Percentiles rank a stretch among this genome's conserved stretches.
phyloP scores from a whole-genome alignment of 1,139 yeast genomes.

The Saccharomyces hybrid region DNA sequence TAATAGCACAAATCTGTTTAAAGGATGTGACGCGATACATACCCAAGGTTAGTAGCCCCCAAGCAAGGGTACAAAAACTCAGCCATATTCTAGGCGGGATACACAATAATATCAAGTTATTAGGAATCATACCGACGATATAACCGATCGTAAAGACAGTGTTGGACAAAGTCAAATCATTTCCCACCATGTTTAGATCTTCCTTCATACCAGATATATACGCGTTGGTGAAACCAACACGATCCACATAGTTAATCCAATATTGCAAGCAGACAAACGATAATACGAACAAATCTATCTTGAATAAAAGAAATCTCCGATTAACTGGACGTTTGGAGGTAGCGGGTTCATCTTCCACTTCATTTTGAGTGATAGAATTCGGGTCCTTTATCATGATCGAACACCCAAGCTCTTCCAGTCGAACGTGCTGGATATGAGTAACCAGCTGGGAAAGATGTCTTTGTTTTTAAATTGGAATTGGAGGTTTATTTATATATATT shows the following conservation, averaged over 20 bases:
- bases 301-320: conserved; percentile 39
- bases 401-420: no score
- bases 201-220: conserved; percentile 57
- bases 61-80: conserved; percentile 45
- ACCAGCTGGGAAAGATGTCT: no score
- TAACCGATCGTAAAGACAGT: conserved; percentile 57
- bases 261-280: conserved; percentile 49
- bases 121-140: conserved; percentile 51
- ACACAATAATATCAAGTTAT: conserved; percentile 43
- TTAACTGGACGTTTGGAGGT: conserved; percentile 12
- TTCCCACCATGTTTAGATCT: conserved; percentile 44
- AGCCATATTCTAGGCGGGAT: conserved; percentile 50
- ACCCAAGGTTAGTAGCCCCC: conserved; percentile 50
- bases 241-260: conserved; percentile 47
- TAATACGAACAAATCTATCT: conserved; percentile 50
- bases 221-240: conserved; percentile 42
- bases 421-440: no score
- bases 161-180: conserved; percentile 43
- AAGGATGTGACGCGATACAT: conserved; percentile 40
- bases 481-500: no score
- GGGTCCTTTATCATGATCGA: background rate
- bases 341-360: background rate
- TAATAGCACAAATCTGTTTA: conserved; percentile 42
- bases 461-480: no score
- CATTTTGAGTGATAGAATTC: background rate